Evolutionary conservation across 306 rosid genomes (phyloP).

Genomic region (Corylus heterophylla): DNA sequence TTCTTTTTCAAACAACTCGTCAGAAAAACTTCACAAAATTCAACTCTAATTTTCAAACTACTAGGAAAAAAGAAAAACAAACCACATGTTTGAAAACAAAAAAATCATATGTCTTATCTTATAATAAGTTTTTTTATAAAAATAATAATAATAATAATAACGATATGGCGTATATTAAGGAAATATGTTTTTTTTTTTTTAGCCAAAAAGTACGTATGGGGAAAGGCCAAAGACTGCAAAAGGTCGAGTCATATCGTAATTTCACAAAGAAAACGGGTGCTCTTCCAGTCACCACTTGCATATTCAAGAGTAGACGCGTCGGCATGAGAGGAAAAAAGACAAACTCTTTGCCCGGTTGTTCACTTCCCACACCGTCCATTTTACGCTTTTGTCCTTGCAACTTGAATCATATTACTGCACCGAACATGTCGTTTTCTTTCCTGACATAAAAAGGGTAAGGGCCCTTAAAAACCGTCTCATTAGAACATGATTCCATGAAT

Average conservation of each 20-base stretch:
- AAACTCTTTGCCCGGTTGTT: slow-evolving; percentile 21
- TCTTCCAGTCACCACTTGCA: slow-evolving; percentile 28
- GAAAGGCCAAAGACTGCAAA: not conserved
- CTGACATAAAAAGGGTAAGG: no score
- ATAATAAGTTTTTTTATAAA: not conserved
- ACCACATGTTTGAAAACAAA: no score
- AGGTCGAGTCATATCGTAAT: slow-evolving; percentile 28
- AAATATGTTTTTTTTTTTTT: not conserved
- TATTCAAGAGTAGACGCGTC: slow-evolving; percentile 58
- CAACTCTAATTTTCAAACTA: no score
- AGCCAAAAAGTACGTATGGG: not conserved
- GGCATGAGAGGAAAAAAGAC: slow-evolving; percentile 47
- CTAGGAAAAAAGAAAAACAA: no score
- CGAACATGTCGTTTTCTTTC: not conserved
- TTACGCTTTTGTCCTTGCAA: slow-evolving; percentile 19
- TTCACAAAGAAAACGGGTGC: slow-evolving; percentile 34
- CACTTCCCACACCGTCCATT: not conserved
- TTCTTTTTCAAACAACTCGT: no score
- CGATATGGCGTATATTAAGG: not conserved
- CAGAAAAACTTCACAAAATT: no score
- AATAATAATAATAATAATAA: not conserved
- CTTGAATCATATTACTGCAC: not conserved
- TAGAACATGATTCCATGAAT: no score
- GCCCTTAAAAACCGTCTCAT: no score
- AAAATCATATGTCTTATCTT: not conserved